Percentiles rank a stretch among this genome's conserved stretches.
Conservation (phyloP, 805 yeast species). For the Metschnikowia santaceciliae region DNA sequence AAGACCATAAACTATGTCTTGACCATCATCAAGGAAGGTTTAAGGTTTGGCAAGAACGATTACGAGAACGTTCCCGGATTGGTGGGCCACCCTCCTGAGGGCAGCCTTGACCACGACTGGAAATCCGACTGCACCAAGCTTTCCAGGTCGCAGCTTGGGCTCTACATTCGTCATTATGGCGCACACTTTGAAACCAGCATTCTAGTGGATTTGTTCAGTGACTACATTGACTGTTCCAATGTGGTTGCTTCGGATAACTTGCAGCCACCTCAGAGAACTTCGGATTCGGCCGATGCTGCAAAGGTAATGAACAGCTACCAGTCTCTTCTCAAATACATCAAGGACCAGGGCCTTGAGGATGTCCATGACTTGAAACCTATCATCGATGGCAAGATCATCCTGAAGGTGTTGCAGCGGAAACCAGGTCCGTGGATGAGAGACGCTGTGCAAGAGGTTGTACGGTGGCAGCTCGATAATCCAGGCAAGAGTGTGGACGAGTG, state of each 20-base stretch:
- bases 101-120: conserved; percentile 18
- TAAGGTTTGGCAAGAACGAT: conserved; percentile 58
- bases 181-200: conserved; percentile 46
- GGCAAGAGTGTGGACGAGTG: conserved; percentile 50
- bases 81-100: conserved; percentile 20
- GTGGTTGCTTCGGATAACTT: neutral
- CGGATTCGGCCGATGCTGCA: neutral
- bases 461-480: conserved; percentile 81
- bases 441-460: conserved; percentile 50
- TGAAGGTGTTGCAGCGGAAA: conserved; percentile 47
- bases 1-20: conserved; percentile 40
- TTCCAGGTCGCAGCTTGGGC: conserved; percentile 58
- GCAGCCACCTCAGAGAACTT: neutral
- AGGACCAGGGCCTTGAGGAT: conserved; percentile 31
- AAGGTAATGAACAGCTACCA: conserved; percentile 25
- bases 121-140: conserved; percentile 16
- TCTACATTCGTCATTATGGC: conserved; percentile 51
- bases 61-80: conserved; percentile 49
- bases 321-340: conserved; percentile 29
- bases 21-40: conserved; percentile 60
- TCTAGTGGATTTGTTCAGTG: conserved; percentile 35
- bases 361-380: conserved; percentile 57
- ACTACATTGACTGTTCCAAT: conserved; percentile 11
- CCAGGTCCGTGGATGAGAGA: conserved; percentile 87
- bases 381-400: conserved; percentile 71